phyloP scores from a whole-genome alignment of 2,329 filamentous ascomycete species.

The Ophiocordyceps polyrhachis-furcata region DNA sequence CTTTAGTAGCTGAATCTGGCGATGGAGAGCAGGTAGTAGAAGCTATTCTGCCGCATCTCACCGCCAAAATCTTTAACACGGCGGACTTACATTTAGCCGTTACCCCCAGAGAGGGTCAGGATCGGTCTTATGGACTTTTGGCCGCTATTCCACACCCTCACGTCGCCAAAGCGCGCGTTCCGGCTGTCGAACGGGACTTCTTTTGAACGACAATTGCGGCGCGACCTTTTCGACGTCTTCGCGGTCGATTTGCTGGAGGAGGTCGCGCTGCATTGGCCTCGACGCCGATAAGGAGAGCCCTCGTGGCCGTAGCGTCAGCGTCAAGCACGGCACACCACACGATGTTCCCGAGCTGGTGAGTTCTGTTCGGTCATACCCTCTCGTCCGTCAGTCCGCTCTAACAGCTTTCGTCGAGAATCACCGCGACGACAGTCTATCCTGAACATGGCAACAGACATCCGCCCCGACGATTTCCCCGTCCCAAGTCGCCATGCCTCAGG shows the following conservation, averaged over 20 bases:
- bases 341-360: no score
- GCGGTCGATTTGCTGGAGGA: constrained; percentile 58
- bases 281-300: constrained; percentile 23
- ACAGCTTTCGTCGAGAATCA: no score
- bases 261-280: constrained; percentile 43
- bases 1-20: background rate
- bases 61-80: constrained; percentile 15
- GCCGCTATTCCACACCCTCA: no score
- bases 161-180: no score
- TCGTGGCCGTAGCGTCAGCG: constrained; percentile 40
- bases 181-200: no score
- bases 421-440: constrained; percentile 14
- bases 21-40: background rate
- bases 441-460: constrained; percentile 13
- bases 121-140: no score
- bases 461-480: constrained; percentile 47
- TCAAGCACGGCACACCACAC: no score
- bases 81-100: no score
- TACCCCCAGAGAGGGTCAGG: no score
- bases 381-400: no score
- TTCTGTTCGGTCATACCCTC: no score
- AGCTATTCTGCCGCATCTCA: constrained; percentile 16
- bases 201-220: no score
- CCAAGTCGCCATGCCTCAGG: constrained; percentile 39
- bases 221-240: constrained; percentile 51